Conservation (phyloP, 148 eudicot genomes). For the Dianthus caryophyllus region DNA sequence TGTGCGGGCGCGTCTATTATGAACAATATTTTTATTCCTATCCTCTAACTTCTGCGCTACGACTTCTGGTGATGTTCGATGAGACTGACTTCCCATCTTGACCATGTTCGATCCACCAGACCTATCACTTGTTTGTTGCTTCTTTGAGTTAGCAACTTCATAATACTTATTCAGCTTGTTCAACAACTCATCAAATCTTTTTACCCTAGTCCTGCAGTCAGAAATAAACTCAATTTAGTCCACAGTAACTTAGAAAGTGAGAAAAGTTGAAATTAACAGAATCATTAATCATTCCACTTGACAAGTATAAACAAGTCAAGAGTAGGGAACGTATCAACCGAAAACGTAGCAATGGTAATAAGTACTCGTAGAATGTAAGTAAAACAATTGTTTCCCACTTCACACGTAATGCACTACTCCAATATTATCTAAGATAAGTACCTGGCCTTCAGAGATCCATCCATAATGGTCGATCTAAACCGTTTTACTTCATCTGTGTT, state of each 20-base stretch:
- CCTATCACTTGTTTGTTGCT: conserved; percentile 59
- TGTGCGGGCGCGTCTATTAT: conserved; percentile 78
- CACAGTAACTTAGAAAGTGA: conserved; percentile 16
- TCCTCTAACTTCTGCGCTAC: conserved; percentile 61
- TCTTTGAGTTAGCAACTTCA: conserved; percentile 50
- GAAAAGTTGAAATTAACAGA: no score
- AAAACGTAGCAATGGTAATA: neutral
- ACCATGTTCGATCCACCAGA: conserved; percentile 48
- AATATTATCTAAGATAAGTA: conserved; percentile 22
- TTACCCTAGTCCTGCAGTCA: conserved; percentile 56
- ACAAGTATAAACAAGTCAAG: neutral
- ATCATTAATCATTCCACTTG: neutral
- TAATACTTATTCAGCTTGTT: conserved; percentile 51
- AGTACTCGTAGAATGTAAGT: conserved; percentile 2
- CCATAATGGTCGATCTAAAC: conserved; percentile 47
- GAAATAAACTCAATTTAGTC: conserved; percentile 5
- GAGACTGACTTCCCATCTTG: conserved; percentile 65
- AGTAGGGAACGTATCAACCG: neutral
- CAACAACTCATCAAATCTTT: conserved; percentile 55
- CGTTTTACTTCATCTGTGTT: conserved; percentile 67
- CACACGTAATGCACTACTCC: neutral
- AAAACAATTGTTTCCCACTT: neutral
- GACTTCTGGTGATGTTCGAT: conserved; percentile 51
- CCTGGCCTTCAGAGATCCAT: conserved; percentile 68
- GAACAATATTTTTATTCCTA: conserved; percentile 53